Conservation (phyloP, 1,139 yeast genomes). For the Taphrina deformans region DNA sequence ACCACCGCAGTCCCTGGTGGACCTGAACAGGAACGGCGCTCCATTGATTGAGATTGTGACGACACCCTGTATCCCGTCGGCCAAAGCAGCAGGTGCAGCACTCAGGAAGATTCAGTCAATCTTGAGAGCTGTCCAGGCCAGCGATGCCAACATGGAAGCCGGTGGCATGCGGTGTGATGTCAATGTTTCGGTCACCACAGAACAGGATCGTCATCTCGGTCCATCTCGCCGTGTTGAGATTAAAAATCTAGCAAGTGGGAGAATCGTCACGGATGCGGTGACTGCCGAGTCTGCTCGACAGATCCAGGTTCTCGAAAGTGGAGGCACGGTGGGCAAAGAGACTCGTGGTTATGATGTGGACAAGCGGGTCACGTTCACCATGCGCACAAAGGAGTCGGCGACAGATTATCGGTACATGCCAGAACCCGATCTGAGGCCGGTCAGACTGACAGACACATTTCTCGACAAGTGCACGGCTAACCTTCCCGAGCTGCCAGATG, state of each 20-base stretch:
- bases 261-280: slow-evolving; percentile 77
- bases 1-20: slow-evolving; percentile 51
- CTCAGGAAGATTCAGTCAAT: slow-evolving; percentile 76
- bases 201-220: neutral
- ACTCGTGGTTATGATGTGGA: slow-evolving; percentile 92
- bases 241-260: slow-evolving; percentile 80
- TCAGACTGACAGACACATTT: slow-evolving; percentile 53
- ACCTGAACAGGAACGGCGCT: slow-evolving; percentile 77
- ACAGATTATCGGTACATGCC: slow-evolving; percentile 93
- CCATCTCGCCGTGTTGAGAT: slow-evolving; percentile 68
- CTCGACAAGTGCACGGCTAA: slow-evolving; percentile 47
- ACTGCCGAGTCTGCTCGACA: slow-evolving; percentile 76
- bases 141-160: slow-evolving; percentile 87
- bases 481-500: slow-evolving; percentile 69
- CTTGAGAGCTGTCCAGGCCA: slow-evolving; percentile 66
- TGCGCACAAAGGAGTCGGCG: slow-evolving; percentile 75
- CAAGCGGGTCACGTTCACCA: slow-evolving; percentile 54
- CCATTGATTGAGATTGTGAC: slow-evolving; percentile 92
- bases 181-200: slow-evolving; percentile 68
- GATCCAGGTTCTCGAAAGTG: slow-evolving; percentile 47
- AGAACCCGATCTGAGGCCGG: slow-evolving; percentile 77
- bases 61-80: slow-evolving; percentile 72
- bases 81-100: slow-evolving; percentile 72
- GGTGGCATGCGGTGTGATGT: slow-evolving; percentile 97
- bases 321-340: slow-evolving; percentile 55